Evolutionary conservation across 2,329 filamentous ascomycete species (phyloP), one percentile per base, ranked within the genome.

Genomic region (Dactylellina cionopaga): DNA sequence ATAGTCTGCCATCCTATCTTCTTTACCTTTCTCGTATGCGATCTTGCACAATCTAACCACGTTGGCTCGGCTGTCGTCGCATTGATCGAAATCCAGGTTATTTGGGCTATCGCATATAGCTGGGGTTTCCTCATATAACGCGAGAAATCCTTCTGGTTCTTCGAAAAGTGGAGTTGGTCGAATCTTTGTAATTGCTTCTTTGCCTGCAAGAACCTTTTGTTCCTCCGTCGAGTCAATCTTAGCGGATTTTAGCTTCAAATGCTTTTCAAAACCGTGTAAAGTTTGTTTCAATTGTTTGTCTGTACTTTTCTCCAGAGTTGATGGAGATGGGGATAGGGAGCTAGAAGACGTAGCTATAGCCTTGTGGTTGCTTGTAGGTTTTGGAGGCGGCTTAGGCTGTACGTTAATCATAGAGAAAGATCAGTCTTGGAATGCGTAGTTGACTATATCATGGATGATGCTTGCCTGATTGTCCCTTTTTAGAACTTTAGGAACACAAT

Each of bases 341-440:
- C 35, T 25, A 5, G 35, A 37, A 15, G 43, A 24, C 19, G 7
- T 7, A 9, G n/a, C n/a, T n/a, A n/a, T n/a, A n/a, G 35, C 2
- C 27, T 46, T 54, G 11, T 55, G 22, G 15, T 41, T 47, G 3
- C 55, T 25, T n/a, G 22, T 25, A 39, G 17, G 25, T 41, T 70
- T 70, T 27, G 65, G 65, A 19, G 52, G 56, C 17, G 65, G 65
- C 35, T 70, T 55, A 17, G 65, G 65, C 56, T 70, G 29, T 27
- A 55, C 6, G 27, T n/a, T n/a, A n/a, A n/a, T n/a, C n/a, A n/a
- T n/a, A n/a, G n/a, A n/a, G n/a, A n/a, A n/a, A n/a, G n/a, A n/a
- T n/a, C n/a, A n/a, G n/a, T n/a, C n/a, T n/a, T n/a, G n/a, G n/a
- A n/a, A n/a, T n/a, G n/a, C n/a, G n/a, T n/a, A n/a, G n/a, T n/a